Evolutionary conservation across 2,329 filamentous ascomycete genomes (phyloP).

Genomic region (Tolypocladium cylindrosporum): DNA sequence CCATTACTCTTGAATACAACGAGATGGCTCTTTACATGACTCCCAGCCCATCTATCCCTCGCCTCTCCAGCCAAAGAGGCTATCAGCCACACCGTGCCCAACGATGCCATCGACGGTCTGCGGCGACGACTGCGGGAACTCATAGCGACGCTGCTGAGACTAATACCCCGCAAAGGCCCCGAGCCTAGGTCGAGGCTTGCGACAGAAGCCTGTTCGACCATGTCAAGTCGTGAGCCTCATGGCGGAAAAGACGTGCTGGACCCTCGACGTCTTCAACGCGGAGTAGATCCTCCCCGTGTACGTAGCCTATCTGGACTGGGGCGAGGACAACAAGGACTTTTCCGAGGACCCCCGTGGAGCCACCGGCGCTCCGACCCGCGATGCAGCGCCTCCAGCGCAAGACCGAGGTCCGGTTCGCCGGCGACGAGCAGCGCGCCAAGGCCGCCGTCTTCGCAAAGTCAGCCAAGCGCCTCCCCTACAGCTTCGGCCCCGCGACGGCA

Average conservation of each 20-base stretch:
- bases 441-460: slow-evolving; percentile 22
- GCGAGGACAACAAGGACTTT: slow-evolving; percentile 4
- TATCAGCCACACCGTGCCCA: slow-evolving; percentile 8
- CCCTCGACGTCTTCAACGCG: slow-evolving; percentile 23
- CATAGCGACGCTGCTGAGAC: slow-evolving; percentile 6
- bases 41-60: slow-evolving; percentile 13
- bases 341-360: not conserved
- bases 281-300: slow-evolving; percentile 33
- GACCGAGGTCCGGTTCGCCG: slow-evolving; percentile 10
- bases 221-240: not conserved
- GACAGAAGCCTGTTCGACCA: slow-evolving; percentile 6
- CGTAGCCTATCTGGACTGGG: slow-evolving; percentile 34
- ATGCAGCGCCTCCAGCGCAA: not conserved
- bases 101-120: slow-evolving; percentile 10
- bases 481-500: slow-evolving; percentile 31
- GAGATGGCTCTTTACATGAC: slow-evolving; percentile 14
- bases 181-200: slow-evolving; percentile 10
- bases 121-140: slow-evolving; percentile 2
- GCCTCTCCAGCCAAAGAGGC: slow-evolving; percentile 9
- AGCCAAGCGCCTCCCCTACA: slow-evolving; percentile 36
- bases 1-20: slow-evolving; percentile 10
- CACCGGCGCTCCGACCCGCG: not conserved
- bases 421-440: slow-evolving; percentile 24
- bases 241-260: not conserved
- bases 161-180: slow-evolving; percentile 8